phyloP scores from a whole-genome alignment of 2,329 filamentous ascomycete species.

The Botrytis fragariae region DNA sequence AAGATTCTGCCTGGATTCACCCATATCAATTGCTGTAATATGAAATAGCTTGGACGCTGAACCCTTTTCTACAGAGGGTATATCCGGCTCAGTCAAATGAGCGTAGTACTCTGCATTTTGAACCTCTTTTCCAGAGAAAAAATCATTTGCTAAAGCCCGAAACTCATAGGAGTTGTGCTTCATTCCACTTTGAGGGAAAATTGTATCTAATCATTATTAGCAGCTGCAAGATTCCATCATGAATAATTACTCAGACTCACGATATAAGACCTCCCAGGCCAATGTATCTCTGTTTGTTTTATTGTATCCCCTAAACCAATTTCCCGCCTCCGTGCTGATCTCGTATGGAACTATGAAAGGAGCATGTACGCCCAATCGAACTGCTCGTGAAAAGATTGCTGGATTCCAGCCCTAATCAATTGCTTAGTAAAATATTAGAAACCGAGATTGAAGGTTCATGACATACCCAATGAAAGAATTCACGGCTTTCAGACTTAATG shows the following conservation, averaged over 20 bases:
- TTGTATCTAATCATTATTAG: not conserved
- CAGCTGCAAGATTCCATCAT: not conserved
- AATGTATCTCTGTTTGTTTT: not conserved
- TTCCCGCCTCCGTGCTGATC: not conserved
- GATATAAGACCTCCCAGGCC: not conserved
- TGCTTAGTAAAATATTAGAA: not conserved
- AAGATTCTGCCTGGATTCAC: not conserved
- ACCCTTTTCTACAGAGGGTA: not conserved
- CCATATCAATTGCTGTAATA: not conserved
- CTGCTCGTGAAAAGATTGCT: slow-evolving; percentile 7
- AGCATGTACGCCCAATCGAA: not conserved
- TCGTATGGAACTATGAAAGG: slow-evolving; percentile 4
- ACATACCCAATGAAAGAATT: slow-evolving; percentile 9
- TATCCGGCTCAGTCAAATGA: not conserved
- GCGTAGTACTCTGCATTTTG: not conserved
- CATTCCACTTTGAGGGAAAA: not conserved
- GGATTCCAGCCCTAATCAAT: slow-evolving; percentile 4
- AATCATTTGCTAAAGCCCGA: not conserved
- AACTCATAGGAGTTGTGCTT: not conserved
- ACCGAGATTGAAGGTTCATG: too few relatives aligned
- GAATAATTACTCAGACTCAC: not conserved
- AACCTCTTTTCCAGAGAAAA: not conserved
- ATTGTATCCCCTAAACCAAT: not conserved
- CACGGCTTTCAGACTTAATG: not conserved
- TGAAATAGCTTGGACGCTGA: not conserved